Conservation (phyloP, 1,284 basidiomycete genomes). For the Puccinia polysora region DNA sequence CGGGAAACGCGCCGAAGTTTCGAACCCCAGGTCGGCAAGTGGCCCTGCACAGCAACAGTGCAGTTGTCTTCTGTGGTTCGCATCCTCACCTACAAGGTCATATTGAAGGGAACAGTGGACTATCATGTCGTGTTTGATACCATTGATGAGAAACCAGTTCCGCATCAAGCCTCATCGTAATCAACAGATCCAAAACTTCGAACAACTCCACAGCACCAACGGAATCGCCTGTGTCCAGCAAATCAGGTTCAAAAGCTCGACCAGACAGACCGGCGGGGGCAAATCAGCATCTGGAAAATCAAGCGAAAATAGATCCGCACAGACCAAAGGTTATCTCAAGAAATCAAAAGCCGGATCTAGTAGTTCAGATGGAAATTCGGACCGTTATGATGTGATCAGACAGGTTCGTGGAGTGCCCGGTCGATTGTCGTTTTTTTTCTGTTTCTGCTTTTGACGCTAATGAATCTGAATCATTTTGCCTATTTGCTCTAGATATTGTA, state of each 20-base stretch:
- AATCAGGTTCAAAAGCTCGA: conserved; percentile 18
- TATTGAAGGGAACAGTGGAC: no score
- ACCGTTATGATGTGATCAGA: conserved; percentile 27
- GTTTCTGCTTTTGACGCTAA: not conserved
- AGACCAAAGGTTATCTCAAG: conserved; percentile 42
- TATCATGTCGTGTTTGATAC: no score
- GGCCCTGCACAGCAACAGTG: no score
- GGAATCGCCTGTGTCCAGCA: not conserved
- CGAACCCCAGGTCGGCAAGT: no score
- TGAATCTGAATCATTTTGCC: not conserved
- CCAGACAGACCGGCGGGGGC: conserved; percentile 17
- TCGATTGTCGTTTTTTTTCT: not conserved
- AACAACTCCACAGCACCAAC: no score
- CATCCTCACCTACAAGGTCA: no score
- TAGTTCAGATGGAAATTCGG: conserved; percentile 4
- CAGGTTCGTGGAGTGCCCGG: conserved; percentile 6
- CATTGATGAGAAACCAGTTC: no score
- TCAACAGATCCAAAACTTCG: not conserved
- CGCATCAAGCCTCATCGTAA: not conserved
- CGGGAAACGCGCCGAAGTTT: no score
- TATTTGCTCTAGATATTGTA: conserved; percentile 25
- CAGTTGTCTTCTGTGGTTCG: no score
- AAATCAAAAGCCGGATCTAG: conserved; percentile 7
- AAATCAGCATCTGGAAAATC: conserved; percentile 27
- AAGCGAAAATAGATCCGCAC: conserved; percentile 34